Conservation (phyloP, 2,329 filamentous ascomycete genomes). For the Thielaviopsis euricoi region DNA sequence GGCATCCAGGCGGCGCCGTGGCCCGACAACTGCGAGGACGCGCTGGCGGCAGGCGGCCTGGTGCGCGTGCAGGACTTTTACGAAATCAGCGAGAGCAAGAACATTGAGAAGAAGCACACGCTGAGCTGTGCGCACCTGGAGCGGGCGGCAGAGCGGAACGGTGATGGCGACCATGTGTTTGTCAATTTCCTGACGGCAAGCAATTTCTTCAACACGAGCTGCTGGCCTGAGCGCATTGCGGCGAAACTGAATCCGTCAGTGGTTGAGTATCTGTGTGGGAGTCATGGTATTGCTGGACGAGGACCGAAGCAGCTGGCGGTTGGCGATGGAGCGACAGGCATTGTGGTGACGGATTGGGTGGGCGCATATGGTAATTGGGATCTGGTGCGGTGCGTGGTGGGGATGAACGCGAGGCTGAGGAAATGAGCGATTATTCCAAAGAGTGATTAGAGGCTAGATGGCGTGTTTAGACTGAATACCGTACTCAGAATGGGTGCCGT, state of each 20-base stretch:
- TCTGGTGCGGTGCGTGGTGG: conserved; percentile 68
- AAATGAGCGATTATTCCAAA: too few species aligned
- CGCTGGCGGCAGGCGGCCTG: conserved; percentile 49
- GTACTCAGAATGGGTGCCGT: too few species aligned
- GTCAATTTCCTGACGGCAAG: conserved; percentile 83
- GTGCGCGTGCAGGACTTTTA: conserved; percentile 92
- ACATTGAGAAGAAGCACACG: conserved; percentile 66
- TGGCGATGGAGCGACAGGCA: conserved; percentile 63
- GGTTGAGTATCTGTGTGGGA: conserved; percentile 42
- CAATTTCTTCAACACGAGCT: conserved; percentile 84
- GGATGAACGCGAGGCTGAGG: conserved; percentile 64
- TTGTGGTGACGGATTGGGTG: conserved; percentile 90
- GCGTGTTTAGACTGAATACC: too few species aligned
- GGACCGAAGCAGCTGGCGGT: conserved; percentile 33
- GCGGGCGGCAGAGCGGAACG: conserved; percentile 38
- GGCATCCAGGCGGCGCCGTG: conserved; percentile 50
- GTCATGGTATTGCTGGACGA: conserved; percentile 35
- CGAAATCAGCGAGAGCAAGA: conserved; percentile 58
- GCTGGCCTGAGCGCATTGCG: conserved; percentile 89
- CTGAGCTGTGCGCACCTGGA: conserved; percentile 61
- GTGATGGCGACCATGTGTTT: conserved; percentile 26
- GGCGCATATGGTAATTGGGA: conserved; percentile 82
- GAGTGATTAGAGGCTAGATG: too few species aligned
- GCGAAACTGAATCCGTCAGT: conserved; percentile 70
- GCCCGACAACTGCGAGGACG: conserved; percentile 79